Evolutionary conservation across 108 stramenopile genomes (phyloP).

Genomic region (Fragilaria crotonensis): DNA sequence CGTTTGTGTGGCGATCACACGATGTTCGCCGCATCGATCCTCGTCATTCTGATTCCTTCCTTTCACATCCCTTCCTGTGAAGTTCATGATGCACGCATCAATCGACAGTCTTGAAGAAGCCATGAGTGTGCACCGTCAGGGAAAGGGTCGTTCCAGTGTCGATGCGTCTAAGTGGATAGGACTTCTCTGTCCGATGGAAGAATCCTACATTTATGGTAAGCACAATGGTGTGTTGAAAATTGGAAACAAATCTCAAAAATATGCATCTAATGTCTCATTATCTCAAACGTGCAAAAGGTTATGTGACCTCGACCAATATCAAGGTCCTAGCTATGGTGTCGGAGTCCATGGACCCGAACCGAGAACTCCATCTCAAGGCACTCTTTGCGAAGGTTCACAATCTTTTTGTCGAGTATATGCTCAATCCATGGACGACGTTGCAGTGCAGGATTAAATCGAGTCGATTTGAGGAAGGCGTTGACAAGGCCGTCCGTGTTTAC

Average conservation of each 20-base stretch:
- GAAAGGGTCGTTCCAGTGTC: background rate
- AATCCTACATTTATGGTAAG: constrained; percentile 19
- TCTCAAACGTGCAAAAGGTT: constrained; percentile 7
- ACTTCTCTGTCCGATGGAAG: constrained; percentile 31
- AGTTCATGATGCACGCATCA: constrained; percentile 45
- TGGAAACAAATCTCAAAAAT: background rate
- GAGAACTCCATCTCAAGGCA: constrained; percentile 31
- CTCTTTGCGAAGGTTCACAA: constrained; percentile 37
- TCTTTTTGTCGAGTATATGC: constrained; percentile 29
- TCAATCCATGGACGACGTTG: constrained; percentile 42
- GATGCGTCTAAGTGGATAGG: constrained; percentile 38
- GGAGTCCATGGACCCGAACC: constrained; percentile 2
- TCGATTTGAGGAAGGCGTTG: constrained; percentile 22
- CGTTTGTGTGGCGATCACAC: background rate
- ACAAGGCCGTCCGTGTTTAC: constrained; percentile 16
- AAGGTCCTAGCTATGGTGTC: constrained; percentile 34
- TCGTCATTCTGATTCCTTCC: background rate
- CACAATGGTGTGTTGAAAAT: background rate
- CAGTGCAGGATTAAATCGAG: constrained; percentile 22
- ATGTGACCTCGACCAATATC: constrained; percentile 32
- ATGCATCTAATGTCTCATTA: background rate
- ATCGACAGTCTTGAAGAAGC: constrained; percentile 46
- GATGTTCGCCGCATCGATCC: background rate
- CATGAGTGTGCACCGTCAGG: constrained; percentile 13
- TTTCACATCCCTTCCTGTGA: background rate